phyloP scores from a whole-genome alignment of 768 basidiomycete genomes.

The Xerocomus spinulosus region DNA sequence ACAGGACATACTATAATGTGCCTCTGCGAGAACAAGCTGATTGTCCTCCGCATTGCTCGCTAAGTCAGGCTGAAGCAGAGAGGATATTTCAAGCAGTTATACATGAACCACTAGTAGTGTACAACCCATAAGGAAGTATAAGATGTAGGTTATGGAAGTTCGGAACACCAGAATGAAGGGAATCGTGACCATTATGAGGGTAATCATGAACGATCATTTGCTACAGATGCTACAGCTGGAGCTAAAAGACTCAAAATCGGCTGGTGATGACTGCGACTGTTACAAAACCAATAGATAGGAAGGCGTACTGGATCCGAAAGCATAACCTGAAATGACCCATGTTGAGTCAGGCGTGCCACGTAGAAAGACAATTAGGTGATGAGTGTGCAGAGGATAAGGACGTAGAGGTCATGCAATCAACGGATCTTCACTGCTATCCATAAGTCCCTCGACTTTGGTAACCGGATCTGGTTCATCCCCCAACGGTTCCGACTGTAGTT shows the following conservation, averaged over 20 bases:
- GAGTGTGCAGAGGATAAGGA: neutral
- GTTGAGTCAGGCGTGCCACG: slow-evolving; percentile 7
- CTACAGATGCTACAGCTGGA: slow-evolving; percentile 30
- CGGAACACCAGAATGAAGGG: slow-evolving; percentile 23
- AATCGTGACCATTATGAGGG: slow-evolving; percentile 32
- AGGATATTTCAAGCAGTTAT: slow-evolving; percentile 19
- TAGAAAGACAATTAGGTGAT: slow-evolving; percentile 6
- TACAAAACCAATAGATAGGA: slow-evolving; percentile 32
- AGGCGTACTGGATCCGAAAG: slow-evolving; percentile 22
- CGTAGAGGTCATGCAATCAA: slow-evolving; percentile 32
- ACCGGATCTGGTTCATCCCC: slow-evolving; percentile 53
- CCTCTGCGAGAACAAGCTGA: slow-evolving; percentile 72
- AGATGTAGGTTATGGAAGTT: slow-evolving; percentile 34
- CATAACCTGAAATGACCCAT: slow-evolving; percentile 12
- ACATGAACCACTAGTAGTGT: slow-evolving; percentile 27
- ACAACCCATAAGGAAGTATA: slow-evolving; percentile 35
- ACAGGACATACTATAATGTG: slow-evolving; percentile 49
- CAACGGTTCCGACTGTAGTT: slow-evolving; percentile 45
- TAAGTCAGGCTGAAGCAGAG: slow-evolving; percentile 13
- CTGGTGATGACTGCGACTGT: slow-evolving; percentile 25
- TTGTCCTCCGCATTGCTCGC: slow-evolving; percentile 47
- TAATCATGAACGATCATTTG: slow-evolving; percentile 34
- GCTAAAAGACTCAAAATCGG: slow-evolving; percentile 20
- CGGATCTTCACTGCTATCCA: slow-evolving; percentile 63
- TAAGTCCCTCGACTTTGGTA: slow-evolving; percentile 57